Percentiles rank a stretch among this genome's conserved stretches.
phyloP scores from a whole-genome alignment of 768 basidiomycete genomes.

The Tylopilus plumbeoviolaceoides region DNA sequence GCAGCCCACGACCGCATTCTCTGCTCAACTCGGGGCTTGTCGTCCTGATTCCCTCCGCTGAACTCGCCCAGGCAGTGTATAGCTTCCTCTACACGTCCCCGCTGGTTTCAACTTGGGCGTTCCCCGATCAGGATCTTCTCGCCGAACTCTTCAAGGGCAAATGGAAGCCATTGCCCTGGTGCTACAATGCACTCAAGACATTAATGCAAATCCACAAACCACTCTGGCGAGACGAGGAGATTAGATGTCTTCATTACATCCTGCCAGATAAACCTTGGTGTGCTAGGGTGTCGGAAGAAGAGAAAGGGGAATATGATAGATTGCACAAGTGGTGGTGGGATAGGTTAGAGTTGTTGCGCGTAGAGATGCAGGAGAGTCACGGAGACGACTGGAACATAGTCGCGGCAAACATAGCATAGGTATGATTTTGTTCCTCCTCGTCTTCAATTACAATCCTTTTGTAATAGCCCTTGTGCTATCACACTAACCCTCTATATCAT shows the following conservation, averaged over 20 bases:
- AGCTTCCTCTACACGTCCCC: slow-evolving; percentile 43
- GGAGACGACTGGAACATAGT: slow-evolving; percentile 49
- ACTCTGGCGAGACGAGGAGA: slow-evolving; percentile 83
- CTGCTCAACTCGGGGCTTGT: slow-evolving; percentile 90
- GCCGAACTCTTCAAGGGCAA: slow-evolving; percentile 71
- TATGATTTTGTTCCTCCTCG: not conserved
- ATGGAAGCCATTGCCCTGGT: slow-evolving; percentile 80
- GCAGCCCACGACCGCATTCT: slow-evolving; percentile 68
- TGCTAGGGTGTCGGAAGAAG: slow-evolving; percentile 39
- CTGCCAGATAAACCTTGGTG: slow-evolving; percentile 86
- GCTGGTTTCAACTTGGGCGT: slow-evolving; percentile 52
- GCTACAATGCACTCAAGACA: slow-evolving; percentile 93
- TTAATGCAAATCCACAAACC: slow-evolving; percentile 63
- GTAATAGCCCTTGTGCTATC: not conserved
- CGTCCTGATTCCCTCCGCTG: slow-evolving; percentile 70
- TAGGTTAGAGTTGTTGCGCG: slow-evolving; percentile 41
- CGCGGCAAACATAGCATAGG: slow-evolving; percentile 41
- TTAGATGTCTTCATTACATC: slow-evolving; percentile 86
- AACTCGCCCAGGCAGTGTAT: slow-evolving; percentile 50
- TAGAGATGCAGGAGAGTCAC: slow-evolving; percentile 42
- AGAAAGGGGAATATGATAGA: slow-evolving; percentile 47
- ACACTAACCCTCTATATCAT: slow-evolving; percentile 1
- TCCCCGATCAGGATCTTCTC: slow-evolving; percentile 93
- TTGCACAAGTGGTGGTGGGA: slow-evolving; percentile 82
- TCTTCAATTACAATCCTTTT: not conserved